Evolutionary conservation across 129 eudicot genomes (phyloP).

Genomic region (Cynara cardunculus): DNA sequence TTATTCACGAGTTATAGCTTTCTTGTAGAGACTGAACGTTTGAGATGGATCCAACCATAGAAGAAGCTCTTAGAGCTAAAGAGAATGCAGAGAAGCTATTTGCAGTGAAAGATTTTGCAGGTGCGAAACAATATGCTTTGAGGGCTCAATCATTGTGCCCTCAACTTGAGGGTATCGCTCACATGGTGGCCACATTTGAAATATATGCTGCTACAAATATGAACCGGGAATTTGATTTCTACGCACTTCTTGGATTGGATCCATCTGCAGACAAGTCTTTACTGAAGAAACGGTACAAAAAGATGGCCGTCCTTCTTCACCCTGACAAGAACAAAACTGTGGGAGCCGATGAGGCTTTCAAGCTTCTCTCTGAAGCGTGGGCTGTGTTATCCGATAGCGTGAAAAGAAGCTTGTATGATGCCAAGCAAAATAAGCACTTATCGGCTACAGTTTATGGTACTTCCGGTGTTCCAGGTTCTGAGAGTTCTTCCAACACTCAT

Average conservation of each 20-base stretch:
- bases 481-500: conserved; percentile 36
- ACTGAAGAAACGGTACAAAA: conserved; percentile 74
- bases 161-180: conserved; percentile 77
- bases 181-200: conserved; percentile 92
- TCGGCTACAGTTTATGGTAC: conserved; percentile 25
- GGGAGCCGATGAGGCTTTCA: conserved; percentile 96
- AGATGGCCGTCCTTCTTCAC: conserved; percentile 85
- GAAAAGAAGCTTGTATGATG: conserved; percentile 71
- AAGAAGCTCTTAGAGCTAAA: conserved; percentile 79
- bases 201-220: conserved; percentile 57
- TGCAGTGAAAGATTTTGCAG: conserved; percentile 52
- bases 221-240: conserved; percentile 73
- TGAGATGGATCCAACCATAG: conserved; percentile 67
- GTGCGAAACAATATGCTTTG: conserved; percentile 71
- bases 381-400: conserved; percentile 59
- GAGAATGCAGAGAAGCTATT: conserved; percentile 78
- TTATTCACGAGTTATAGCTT: conserved; percentile 20
- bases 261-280: conserved; percentile 60
- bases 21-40: conserved; percentile 21
- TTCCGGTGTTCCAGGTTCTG: conserved; percentile 34
- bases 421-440: conserved; percentile 47
- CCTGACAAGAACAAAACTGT: conserved; percentile 90
- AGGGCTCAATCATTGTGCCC: conserved; percentile 82
- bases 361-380: conserved; percentile 88
- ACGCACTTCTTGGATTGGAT: conserved; percentile 72